Evolutionary conservation across 2,329 filamentous ascomycete genomes (phyloP).

Genomic region (Claviceps capensis): DNA sequence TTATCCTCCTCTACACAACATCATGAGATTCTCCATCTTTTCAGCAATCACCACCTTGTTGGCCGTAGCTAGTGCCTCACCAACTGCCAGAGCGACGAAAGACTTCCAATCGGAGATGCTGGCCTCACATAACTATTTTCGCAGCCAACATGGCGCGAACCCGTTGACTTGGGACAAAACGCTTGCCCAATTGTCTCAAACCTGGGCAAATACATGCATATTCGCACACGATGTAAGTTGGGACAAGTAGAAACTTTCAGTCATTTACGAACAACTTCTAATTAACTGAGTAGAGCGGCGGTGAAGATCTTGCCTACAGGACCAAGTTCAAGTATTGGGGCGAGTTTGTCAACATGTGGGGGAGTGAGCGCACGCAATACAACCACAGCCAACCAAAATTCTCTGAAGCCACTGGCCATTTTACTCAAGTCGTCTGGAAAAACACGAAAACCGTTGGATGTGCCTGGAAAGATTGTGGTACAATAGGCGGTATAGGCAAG

Average conservation of each 20-base stretch:
- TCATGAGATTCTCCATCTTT: not conserved
- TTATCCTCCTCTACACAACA: not conserved
- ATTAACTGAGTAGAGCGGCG: not conserved
- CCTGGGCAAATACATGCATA: constrained; percentile 1
- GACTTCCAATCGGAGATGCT: constrained; percentile 2
- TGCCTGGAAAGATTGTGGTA: not conserved
- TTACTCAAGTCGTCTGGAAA: constrained; percentile 1
- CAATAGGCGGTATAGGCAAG: not conserved
- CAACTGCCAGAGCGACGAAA: not conserved
- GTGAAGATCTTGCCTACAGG: constrained; percentile 2
- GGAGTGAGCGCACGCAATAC: not conserved
- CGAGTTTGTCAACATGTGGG: constrained; percentile 2
- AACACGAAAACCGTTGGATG: not conserved
- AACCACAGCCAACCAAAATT: not conserved
- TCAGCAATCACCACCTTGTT: not conserved
- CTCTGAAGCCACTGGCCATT: not conserved
- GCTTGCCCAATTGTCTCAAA: not conserved
- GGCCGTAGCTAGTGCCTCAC: not conserved
- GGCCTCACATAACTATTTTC: not conserved
- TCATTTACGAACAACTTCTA: not conserved
- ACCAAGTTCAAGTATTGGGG: not conserved
- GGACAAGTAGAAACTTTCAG: too few species aligned
- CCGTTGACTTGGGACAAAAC: not conserved
- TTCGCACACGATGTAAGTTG: not conserved
- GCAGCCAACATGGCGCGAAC: not conserved